These are phyloP conservation scores for Trichoderma sp. DNA, from an alignment of 2,329 filamentous ascomycete genomes.

Conservation along the genomic window DNA sequence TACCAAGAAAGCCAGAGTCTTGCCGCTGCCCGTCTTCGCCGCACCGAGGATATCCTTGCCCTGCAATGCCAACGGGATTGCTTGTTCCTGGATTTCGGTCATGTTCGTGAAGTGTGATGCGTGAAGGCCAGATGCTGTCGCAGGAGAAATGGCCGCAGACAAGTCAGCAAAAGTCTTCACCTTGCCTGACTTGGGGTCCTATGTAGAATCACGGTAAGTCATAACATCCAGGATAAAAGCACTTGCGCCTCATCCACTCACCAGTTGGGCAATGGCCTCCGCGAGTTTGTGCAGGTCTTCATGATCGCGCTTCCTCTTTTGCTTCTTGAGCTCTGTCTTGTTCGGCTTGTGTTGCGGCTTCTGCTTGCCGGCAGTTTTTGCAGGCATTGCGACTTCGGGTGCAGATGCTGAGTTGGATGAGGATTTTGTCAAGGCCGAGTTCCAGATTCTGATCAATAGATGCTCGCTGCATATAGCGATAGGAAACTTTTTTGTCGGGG, in stretches of 20 bases:
- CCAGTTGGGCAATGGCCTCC: conserved; percentile 37
- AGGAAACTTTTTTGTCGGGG: conserved; percentile 20
- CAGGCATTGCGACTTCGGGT: conserved; percentile 8
- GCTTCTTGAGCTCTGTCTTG: conserved; percentile 37
- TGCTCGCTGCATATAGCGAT: not conserved
- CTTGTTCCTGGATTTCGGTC: conserved; percentile 88
- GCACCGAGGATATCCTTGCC: conserved; percentile 88
- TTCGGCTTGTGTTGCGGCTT: conserved; percentile 33
- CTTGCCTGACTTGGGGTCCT: conserved; percentile 62
- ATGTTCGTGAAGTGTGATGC: conserved; percentile 85
- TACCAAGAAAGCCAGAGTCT: conserved; percentile 89
- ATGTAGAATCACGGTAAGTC: not conserved
- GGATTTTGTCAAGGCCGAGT: not conserved
- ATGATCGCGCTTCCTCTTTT: conserved; percentile 43
- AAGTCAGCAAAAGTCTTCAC: conserved; percentile 77
- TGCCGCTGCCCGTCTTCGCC: conserved; percentile 93
- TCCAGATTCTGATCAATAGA: not conserved
- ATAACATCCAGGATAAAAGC: not conserved
- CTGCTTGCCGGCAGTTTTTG: conserved; percentile 28
- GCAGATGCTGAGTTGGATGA: not conserved
- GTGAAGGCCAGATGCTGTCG: conserved; percentile 77
- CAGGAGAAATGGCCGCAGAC: conserved; percentile 68
- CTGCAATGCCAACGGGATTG: conserved; percentile 85
- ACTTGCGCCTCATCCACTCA: conserved; percentile 26
- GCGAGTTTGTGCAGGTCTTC: conserved; percentile 39